Evolutionary conservation across 164 flowering plant genomes (phyloP).

Genomic region (Taxillus chinensis): DNA sequence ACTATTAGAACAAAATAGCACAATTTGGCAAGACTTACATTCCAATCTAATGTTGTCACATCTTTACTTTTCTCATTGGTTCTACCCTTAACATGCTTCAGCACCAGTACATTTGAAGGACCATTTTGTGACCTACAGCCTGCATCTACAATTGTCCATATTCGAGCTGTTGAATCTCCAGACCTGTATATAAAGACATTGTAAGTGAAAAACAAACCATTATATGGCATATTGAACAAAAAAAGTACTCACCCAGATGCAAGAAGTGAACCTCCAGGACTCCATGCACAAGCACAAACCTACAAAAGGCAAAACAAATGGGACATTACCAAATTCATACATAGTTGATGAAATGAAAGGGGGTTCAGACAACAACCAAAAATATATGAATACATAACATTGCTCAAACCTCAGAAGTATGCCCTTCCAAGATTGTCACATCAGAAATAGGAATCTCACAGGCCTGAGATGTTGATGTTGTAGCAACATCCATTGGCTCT

Average conservation of each 20-base stretch:
- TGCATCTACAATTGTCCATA: constrained; percentile 78
- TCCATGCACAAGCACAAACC: constrained; percentile 99
- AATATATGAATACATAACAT: background rate
- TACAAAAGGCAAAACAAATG: constrained; percentile 14
- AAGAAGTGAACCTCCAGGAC: constrained; percentile 85
- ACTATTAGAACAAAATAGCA: background rate
- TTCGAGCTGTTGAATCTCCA: constrained; percentile 96
- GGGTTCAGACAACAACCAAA: background rate
- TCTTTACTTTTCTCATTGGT: constrained; percentile 87
- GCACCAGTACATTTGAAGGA: constrained; percentile 47
- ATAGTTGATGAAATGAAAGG: background rate
- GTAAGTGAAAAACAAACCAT: background rate
- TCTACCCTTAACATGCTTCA: constrained; percentile 84
- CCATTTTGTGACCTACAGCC: constrained; percentile 40
- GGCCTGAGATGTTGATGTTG: constrained; percentile 30
- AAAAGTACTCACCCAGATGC: constrained; percentile 79
- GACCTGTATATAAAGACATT: constrained; percentile 38
- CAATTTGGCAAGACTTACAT: constrained; percentile 46
- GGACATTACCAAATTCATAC: background rate
- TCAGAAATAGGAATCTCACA: constrained; percentile 69
- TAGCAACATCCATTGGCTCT: constrained; percentile 74
- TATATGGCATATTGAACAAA: background rate
- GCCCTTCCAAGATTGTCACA: constrained; percentile 87
- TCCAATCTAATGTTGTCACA: constrained; percentile 98
- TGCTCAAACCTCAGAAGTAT: constrained; percentile 75